Conservation (phyloP, 768 basidiomycete genomes). For the Leccinum rimulosum region DNA sequence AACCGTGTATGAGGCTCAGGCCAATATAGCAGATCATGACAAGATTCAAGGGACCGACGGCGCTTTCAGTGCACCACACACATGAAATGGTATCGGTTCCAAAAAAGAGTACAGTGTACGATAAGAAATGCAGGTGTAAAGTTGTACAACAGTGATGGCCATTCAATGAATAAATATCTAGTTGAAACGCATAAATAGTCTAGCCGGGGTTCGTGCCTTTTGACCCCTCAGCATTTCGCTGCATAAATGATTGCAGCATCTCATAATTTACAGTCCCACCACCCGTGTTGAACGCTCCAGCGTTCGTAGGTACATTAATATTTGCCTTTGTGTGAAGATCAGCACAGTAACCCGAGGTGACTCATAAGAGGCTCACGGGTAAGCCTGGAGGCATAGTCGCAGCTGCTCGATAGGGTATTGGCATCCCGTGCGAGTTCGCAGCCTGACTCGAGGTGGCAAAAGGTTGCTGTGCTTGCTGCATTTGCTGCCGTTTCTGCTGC, state of each 20-base stretch:
- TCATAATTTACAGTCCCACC: constrained; percentile 35
- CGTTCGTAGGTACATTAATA: constrained; percentile 2
- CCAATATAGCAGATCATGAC: constrained; percentile 84
- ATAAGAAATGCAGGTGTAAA: constrained; percentile 10
- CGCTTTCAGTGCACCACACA: constrained; percentile 47
- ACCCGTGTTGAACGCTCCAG: constrained; percentile 24
- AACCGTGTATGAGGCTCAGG: constrained; percentile 84
- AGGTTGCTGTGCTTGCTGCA: constrained; percentile 21
- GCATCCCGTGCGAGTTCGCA: constrained; percentile 15
- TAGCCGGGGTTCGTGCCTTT: constrained; percentile 20
- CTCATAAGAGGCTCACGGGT: constrained; percentile 12
- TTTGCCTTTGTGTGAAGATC: constrained; percentile 13
- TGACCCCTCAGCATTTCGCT: constrained; percentile 35
- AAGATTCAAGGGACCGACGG: constrained; percentile 82
- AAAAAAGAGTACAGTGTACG: not conserved
- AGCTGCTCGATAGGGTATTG: constrained; percentile 6
- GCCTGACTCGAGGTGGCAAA: constrained; percentile 12
- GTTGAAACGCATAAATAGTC: not conserved
- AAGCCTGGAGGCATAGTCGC: constrained; percentile 16
- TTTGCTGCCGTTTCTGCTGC: constrained; percentile 27
- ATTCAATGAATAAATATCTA: not conserved
- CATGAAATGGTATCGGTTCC: constrained; percentile 11
- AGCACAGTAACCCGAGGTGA: not conserved
- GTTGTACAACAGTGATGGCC: constrained; percentile 2
- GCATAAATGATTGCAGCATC: constrained; percentile 48